Percentiles rank a stretch among this genome's conserved stretches.
These are phyloP conservation scores for Candida pseudoglaebosa DNA, from an alignment of 805 yeast species.

Conservation along the genomic window DNA sequence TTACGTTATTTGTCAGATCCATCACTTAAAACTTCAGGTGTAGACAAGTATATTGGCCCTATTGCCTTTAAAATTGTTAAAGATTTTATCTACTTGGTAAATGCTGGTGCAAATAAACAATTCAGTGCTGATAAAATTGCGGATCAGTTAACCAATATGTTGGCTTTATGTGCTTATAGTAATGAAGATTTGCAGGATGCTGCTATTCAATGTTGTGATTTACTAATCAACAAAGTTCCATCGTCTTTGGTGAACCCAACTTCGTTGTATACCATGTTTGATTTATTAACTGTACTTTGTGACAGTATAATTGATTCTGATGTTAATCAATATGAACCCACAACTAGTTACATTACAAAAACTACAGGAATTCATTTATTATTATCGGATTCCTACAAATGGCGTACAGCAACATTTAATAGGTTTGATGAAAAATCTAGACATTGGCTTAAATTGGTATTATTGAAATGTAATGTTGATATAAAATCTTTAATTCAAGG, in stretches of 20 bases:
- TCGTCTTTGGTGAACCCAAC: constrained; percentile 71
- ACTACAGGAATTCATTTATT: constrained; percentile 47
- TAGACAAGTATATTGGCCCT: constrained; percentile 63
- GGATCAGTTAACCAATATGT: constrained; percentile 61
- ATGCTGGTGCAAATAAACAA: constrained; percentile 48
- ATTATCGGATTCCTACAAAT: constrained; percentile 69
- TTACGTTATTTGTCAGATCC: constrained; percentile 85
- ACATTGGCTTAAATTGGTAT: constrained; percentile 60
- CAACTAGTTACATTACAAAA: constrained; percentile 52
- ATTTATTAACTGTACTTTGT: constrained; percentile 71
- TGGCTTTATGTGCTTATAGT: constrained; percentile 75
- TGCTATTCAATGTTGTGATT: constrained; percentile 74
- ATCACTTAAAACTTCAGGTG: constrained; percentile 55
- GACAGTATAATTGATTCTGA: constrained; percentile 82
- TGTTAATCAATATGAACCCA: constrained; percentile 79
- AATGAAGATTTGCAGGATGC: constrained; percentile 68
- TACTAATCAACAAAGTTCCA: constrained; percentile 63
- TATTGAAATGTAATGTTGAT: constrained; percentile 63
- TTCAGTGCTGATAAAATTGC: constrained; percentile 59
- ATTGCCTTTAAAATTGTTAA: constrained; percentile 58
- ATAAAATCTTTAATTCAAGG: constrained; percentile 74
- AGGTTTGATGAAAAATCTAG: constrained; percentile 55
- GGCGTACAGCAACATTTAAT: constrained; percentile 68
- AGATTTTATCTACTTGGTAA: constrained; percentile 51
- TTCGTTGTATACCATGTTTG: constrained; percentile 75